phyloP scores from a whole-genome alignment of 495 filamentous ascomycete species.

The Penicillium arizonense region DNA sequence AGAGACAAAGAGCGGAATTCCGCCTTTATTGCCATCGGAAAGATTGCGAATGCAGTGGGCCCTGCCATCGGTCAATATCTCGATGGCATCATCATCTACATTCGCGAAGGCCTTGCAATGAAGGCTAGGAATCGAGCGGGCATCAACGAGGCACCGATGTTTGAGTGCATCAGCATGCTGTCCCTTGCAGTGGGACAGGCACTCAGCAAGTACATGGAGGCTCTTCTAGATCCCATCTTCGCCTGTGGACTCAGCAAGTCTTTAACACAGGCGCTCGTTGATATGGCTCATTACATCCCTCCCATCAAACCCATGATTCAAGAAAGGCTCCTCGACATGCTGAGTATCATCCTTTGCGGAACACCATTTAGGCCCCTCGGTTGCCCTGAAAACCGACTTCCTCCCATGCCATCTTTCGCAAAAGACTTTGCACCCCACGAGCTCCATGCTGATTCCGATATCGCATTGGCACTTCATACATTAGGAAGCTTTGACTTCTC shows the following conservation, averaged over 20 bases:
- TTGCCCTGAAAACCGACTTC: slow-evolving; percentile 70
- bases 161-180: slow-evolving; percentile 96
- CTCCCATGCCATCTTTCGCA: slow-evolving; percentile 70
- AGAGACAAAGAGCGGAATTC: slow-evolving; percentile 89
- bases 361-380: slow-evolving; percentile 89
- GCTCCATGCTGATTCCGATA: slow-evolving; percentile 75
- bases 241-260: slow-evolving; percentile 90
- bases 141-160: slow-evolving; percentile 86
- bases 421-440: slow-evolving; percentile 76
- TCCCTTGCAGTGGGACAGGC: slow-evolving; percentile 93
- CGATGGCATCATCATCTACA: slow-evolving; percentile 86
- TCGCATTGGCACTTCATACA: slow-evolving; percentile 88
- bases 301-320: slow-evolving; percentile 91
- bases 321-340: slow-evolving; percentile 87
- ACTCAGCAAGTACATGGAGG: slow-evolving; percentile 97
- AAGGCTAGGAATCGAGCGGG: slow-evolving; percentile 72
- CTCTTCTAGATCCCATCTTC: slow-evolving; percentile 92
- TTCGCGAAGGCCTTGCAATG: slow-evolving; percentile 82
- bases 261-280: slow-evolving; percentile 89
- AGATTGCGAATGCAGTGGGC: slow-evolving; percentile 93
- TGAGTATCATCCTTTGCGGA: slow-evolving; percentile 90
- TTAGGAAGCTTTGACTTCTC: slow-evolving; percentile 96
- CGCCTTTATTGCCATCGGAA: slow-evolving; percentile 91
- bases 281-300: slow-evolving; percentile 98
- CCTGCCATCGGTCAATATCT: slow-evolving; percentile 93